These are phyloP conservation scores for Apiotrichum akiyoshidainum DNA, from an alignment of 1,284 basidiomycete species.

Conservation along the genomic window DNA sequence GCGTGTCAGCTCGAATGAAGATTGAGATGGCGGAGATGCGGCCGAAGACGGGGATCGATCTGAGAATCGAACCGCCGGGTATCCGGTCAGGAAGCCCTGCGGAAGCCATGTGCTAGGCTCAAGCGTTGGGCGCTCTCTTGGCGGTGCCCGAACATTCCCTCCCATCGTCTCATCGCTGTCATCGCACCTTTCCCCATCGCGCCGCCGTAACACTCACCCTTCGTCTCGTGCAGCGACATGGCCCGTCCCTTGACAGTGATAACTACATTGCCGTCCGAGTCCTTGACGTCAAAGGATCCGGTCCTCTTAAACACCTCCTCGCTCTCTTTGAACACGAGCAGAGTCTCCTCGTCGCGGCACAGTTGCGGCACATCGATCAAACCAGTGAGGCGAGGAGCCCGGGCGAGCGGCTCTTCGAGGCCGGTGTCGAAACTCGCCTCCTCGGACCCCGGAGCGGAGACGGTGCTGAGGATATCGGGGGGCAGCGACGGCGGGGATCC, in stretches of 20 bases:
- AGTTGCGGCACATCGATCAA: neutral
- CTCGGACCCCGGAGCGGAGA: neutral
- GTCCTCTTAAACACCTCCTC: no score
- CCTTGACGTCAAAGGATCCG: conserved; percentile 7
- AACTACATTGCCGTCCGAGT: conserved; percentile 38
- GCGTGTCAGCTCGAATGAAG: no score
- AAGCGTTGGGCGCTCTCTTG: no score
- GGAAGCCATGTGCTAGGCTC: no score
- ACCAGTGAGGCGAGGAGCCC: neutral
- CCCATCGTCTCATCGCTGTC: conserved; percentile 27
- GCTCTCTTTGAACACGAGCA: neutral
- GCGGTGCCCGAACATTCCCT: no score
- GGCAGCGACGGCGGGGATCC: neutral
- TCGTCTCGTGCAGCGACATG: conserved; percentile 34
- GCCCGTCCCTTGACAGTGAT: conserved; percentile 37
- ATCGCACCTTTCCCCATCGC: neutral
- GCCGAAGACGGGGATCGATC: no score
- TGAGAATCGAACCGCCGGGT: no score
- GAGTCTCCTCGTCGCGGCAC: conserved; percentile 1
- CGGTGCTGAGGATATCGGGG: neutral
- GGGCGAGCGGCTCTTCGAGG: neutral
- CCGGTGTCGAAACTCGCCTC: neutral
- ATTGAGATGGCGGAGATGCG: no score
- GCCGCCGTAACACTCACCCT: neutral
- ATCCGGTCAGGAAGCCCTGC: no score